phyloP scores from a whole-genome alignment of 768 basidiomycete genomes.

The Hypholoma fasciculare region DNA sequence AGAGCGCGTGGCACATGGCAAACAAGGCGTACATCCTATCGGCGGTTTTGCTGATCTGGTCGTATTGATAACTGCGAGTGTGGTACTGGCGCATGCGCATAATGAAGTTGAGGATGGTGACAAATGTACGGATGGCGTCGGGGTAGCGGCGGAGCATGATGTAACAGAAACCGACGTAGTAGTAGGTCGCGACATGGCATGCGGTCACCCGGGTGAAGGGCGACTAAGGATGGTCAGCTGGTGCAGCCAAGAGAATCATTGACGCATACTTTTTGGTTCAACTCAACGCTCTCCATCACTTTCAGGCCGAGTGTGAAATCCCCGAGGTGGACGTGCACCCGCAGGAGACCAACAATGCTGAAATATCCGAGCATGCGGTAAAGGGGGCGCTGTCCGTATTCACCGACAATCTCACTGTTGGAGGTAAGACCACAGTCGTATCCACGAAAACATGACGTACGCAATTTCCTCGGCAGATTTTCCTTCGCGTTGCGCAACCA shows the following conservation, averaged over 20 bases:
- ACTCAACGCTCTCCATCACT: conserved; percentile 91
- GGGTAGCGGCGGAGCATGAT: conserved; percentile 93
- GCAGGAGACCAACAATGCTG: conserved; percentile 90
- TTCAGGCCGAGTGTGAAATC: conserved; percentile 95
- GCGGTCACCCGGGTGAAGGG: conserved; percentile 94
- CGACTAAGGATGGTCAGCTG: conserved; percentile 41
- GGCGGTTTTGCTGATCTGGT: conserved; percentile 98
- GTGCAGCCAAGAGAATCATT: background rate
- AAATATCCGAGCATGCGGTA: conserved; percentile 98
- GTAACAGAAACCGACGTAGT: conserved; percentile 97
- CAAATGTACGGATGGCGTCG: conserved; percentile 93
- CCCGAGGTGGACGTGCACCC: conserved; percentile 94
- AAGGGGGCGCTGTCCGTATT: conserved; percentile 86
- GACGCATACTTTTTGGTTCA: conserved; percentile 76
- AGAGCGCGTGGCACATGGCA: conserved; percentile 90
- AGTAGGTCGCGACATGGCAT: conserved; percentile 94
- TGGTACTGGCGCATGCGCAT: conserved; percentile 97
- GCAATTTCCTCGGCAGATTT: conserved; percentile 81
- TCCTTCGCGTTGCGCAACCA: conserved; percentile 78
- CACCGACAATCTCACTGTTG: conserved; percentile 78
- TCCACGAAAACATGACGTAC: conserved; percentile 44
- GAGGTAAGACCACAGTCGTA: conserved; percentile 3
- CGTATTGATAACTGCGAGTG: conserved; percentile 94
- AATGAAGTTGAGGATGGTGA: conserved; percentile 92
- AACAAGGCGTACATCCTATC: conserved; percentile 98